Percentiles rank a stretch among this genome's conserved stretches.
These are phyloP conservation scores for Thyridium curvatum DNA, from an alignment of 2,329 filamentous ascomycete genomes.

Conservation along the genomic window DNA sequence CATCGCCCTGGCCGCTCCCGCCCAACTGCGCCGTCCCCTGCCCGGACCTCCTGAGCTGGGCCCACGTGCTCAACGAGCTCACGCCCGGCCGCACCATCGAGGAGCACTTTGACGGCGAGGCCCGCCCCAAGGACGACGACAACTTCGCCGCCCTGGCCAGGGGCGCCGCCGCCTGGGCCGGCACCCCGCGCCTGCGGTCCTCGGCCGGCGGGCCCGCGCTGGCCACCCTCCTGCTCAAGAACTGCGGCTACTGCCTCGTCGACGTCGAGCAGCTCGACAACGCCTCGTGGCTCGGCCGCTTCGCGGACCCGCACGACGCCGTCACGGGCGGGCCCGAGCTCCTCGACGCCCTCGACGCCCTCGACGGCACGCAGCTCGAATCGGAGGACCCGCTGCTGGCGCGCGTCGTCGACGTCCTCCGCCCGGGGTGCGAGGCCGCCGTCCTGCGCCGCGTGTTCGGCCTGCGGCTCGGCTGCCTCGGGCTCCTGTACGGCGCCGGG, in stretches of 20 bases:
- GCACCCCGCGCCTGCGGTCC: conserved; percentile 10
- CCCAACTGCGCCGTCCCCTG: background rate
- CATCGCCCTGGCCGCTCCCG: background rate
- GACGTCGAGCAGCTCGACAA: conserved; percentile 27
- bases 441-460: conserved; percentile 23
- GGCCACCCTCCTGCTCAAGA: conserved; percentile 43
- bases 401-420: conserved; percentile 22
- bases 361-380: conserved; percentile 24
- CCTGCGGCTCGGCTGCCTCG: conserved; percentile 29
- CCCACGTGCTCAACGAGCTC: conserved; percentile 34
- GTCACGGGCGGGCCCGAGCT: conserved; percentile 5
- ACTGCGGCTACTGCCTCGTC: conserved; percentile 54
- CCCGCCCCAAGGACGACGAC: background rate
- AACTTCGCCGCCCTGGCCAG: conserved; percentile 10
- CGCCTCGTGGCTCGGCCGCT: conserved; percentile 17
- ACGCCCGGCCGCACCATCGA: conserved; percentile 25
- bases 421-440: conserved; percentile 15
- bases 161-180: conserved; percentile 13
- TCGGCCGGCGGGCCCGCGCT: conserved; percentile 17
- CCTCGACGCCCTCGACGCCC: conserved; percentile 3
- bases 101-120: background rate
- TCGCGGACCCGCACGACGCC: conserved; percentile 14
- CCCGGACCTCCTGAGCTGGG: conserved; percentile 29
- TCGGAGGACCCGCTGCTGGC: conserved; percentile 27
- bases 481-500: conserved; percentile 21